Percentiles rank a stretch among this genome's conserved stretches.
Evolutionary conservation across 2,329 filamentous ascomycete genomes (phyloP).

Genomic region (Rutstroemia sp.): DNA sequence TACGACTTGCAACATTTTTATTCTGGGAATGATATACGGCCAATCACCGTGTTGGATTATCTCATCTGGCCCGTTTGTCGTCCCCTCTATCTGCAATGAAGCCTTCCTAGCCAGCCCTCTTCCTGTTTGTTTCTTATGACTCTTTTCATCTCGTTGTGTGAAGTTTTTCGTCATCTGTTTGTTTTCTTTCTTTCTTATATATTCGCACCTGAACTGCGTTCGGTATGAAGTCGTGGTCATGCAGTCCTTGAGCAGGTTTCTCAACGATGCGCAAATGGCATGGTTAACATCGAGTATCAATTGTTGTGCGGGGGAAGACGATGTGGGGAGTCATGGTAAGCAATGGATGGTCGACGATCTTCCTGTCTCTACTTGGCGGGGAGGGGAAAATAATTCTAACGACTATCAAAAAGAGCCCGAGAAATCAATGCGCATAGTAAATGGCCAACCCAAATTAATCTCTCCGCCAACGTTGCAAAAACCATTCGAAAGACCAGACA

Average conservation of each 20-base stretch:
- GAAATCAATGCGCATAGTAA: slow-evolving; percentile 32
- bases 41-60: neutral
- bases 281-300: slow-evolving; percentile 24
- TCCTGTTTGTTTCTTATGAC: neutral
- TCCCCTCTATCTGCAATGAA: neutral
- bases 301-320: slow-evolving; percentile 23
- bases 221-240: slow-evolving; percentile 26
- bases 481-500: slow-evolving; percentile 20
- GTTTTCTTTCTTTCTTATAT: neutral
- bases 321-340: slow-evolving; percentile 23
- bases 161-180: neutral
- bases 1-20: neutral
- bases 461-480: slow-evolving; percentile 29
- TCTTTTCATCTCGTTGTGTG: neutral
- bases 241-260: slow-evolving; percentile 27
- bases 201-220: slow-evolving; percentile 11
- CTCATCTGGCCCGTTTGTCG: slow-evolving; percentile 1
- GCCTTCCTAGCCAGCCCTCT: neutral
- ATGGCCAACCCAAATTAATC: slow-evolving; percentile 34
- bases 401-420: slow-evolving; percentile 23
- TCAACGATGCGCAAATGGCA: slow-evolving; percentile 27
- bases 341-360: neutral
- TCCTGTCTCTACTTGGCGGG: neutral
- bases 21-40: neutral
- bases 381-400: neutral